phyloP scores from a whole-genome alignment of 495 filamentous ascomycete genomes.

The Hypoxylon intermedium region DNA sequence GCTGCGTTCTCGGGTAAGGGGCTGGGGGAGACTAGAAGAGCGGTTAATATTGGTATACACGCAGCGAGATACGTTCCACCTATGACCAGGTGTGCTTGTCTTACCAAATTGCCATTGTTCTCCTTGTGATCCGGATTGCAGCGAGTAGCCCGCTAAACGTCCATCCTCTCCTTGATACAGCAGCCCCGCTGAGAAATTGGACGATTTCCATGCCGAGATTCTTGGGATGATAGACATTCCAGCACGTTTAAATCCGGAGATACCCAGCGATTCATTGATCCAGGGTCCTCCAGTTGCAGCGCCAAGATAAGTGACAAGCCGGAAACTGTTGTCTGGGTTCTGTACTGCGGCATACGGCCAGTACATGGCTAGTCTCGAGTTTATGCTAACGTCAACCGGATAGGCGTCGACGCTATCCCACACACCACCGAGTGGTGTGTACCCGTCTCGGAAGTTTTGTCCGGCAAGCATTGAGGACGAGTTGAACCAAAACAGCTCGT shows the following conservation, averaged over 20 bases:
- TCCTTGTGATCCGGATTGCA: neutral
- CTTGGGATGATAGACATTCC: constrained; percentile 1
- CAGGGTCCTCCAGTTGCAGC: neutral
- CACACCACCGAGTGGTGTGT: neutral
- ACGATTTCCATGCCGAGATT: neutral
- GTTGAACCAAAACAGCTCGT: constrained; percentile 5
- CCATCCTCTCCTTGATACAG: neutral
- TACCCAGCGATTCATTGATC: constrained; percentile 1
- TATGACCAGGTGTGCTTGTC: neutral
- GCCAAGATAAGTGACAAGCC: constrained; percentile 3
- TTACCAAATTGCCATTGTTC: constrained; percentile 1
- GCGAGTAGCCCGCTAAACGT: neutral
- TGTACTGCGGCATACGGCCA: constrained; percentile 12
- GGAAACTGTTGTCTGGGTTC: neutral
- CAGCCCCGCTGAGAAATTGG: neutral
- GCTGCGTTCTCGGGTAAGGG: neutral
- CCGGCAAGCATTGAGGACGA: constrained; percentile 3
- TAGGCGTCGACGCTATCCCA: constrained; percentile 2
- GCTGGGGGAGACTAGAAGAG: neutral
- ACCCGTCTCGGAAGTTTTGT: constrained; percentile 6
- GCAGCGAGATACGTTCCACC: neutral
- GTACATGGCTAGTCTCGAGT: constrained; percentile 4
- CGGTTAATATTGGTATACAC: neutral
- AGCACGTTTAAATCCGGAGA: constrained; percentile 1
- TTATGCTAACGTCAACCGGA: neutral